These are phyloP conservation scores for Aristolochia contorta DNA, from an alignment of 164 flowering plant species.

Conservation along the genomic window DNA sequence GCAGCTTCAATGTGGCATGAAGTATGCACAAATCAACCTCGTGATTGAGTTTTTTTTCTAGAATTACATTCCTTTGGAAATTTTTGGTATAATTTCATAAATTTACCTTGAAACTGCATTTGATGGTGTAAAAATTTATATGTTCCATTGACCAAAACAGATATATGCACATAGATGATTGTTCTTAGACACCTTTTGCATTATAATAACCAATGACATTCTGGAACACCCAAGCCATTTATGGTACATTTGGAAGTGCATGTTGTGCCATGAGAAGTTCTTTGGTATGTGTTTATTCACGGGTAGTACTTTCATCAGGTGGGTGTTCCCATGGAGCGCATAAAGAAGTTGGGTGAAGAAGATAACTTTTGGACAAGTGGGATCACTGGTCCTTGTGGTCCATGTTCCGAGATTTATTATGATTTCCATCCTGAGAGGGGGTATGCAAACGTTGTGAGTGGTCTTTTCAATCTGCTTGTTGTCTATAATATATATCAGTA, in stretches of 20 bases:
- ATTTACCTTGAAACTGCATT: no score
- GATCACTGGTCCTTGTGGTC: slow-evolving; percentile 90
- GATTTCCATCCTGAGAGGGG: slow-evolving; percentile 93
- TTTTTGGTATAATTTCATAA: background rate
- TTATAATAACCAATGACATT: no score
- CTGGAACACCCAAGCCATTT: no score
- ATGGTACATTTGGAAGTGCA: no score
- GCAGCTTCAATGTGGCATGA: slow-evolving; percentile 77
- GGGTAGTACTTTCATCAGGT: slow-evolving; percentile 39
- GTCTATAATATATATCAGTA: background rate
- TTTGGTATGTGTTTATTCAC: no score
- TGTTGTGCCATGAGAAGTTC: no score
- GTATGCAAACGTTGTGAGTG: slow-evolving; percentile 39
- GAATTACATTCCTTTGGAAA: background rate
- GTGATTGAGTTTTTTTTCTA: background rate
- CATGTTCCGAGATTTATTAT: slow-evolving; percentile 92
- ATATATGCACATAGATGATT: no score
- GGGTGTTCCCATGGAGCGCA: slow-evolving; percentile 76
- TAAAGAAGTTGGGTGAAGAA: slow-evolving; percentile 85
- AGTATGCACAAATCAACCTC: slow-evolving; percentile 21
- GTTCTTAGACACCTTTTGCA: no score
- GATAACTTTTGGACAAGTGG: slow-evolving; percentile 99
- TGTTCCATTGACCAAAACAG: no score
- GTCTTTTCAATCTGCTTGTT: background rate
- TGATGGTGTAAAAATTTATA: no score